These are phyloP conservation scores for Adansonia grandidieri DNA, from an alignment of 441 rosid species.

Conservation along the genomic window DNA sequence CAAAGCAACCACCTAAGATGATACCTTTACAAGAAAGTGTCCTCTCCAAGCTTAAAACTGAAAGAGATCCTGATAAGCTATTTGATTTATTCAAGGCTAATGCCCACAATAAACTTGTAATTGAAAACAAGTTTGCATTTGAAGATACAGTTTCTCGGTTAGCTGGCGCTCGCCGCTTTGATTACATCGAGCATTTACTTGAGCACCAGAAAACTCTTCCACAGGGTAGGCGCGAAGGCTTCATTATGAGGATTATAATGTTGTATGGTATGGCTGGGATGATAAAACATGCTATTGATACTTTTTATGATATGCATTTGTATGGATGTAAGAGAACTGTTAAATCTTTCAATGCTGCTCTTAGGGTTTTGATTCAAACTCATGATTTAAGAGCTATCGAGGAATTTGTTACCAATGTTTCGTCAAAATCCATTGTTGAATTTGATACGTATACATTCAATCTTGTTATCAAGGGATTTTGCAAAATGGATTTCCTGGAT, in stretches of 20 bases:
- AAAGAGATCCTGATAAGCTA: constrained; percentile 70
- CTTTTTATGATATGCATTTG: constrained; percentile 63
- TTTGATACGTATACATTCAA: constrained; percentile 59
- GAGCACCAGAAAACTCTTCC: constrained; percentile 82
- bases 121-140: constrained; percentile 71
- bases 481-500: constrained; percentile 57
- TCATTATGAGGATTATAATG: constrained; percentile 76
- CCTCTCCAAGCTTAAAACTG: constrained; percentile 67
- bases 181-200: constrained; percentile 69
- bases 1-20: constrained; percentile 25
- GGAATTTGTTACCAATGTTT: constrained; percentile 47
- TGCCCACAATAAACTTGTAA: constrained; percentile 60
- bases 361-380: constrained; percentile 53
- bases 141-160: constrained; percentile 72
- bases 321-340: constrained; percentile 66
- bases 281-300: constrained; percentile 62
- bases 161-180: constrained; percentile 65
- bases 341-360: constrained; percentile 74
- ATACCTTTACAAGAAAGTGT: constrained; percentile 57
- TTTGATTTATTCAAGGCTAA: constrained; percentile 68
- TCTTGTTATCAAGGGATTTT: constrained; percentile 56
- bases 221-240: constrained; percentile 81
- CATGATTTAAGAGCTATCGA: constrained; percentile 50
- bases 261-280: constrained; percentile 80
- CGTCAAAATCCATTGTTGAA: constrained; percentile 43